phyloP scores from a whole-genome alignment of 1,139 yeast genomes.

The Yamadazyma diospyri region DNA sequence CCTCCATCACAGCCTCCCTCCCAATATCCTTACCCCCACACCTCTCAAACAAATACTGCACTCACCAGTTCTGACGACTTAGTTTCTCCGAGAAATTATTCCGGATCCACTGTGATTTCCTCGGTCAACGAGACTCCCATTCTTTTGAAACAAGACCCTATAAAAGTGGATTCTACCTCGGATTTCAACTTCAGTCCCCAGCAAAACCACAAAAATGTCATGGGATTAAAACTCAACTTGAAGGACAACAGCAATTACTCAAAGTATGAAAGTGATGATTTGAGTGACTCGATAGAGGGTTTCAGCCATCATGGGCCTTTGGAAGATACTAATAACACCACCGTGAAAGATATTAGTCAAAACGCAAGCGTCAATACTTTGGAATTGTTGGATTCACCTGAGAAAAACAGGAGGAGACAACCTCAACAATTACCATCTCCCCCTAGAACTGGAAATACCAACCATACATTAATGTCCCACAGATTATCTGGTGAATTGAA shows the following conservation, averaged over 20 bases:
- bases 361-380: slow-evolving; percentile 13
- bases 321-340: slow-evolving; percentile 18
- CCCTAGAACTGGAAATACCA: slow-evolving; percentile 7
- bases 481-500: slow-evolving; percentile 30
- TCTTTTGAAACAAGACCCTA: slow-evolving; percentile 9
- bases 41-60: slow-evolving; percentile 6
- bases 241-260: slow-evolving; percentile 7
- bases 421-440: slow-evolving; percentile 12
- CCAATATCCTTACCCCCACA: not conserved
- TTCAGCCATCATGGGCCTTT: not conserved
- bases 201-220: slow-evolving; percentile 22
- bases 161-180: slow-evolving; percentile 8
- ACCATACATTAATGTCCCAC: slow-evolving; percentile 9
- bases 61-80: slow-evolving; percentile 4
- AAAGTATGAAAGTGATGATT: slow-evolving; percentile 3
- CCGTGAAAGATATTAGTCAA: slow-evolving; percentile 12
- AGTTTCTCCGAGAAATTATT: slow-evolving; percentile 12
- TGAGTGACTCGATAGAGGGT: slow-evolving; percentile 2
- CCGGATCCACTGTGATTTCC: slow-evolving; percentile 14
- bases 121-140: slow-evolving; percentile 10
- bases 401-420: slow-evolving; percentile 7
- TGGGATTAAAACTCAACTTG: slow-evolving; percentile 30
- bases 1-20: not conserved
- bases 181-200: slow-evolving; percentile 16
- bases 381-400: slow-evolving; percentile 15